These are phyloP conservation scores for Ascochyta koolunga DNA, from an alignment of 2,329 filamentous ascomycete genomes.

Conservation along the genomic window DNA sequence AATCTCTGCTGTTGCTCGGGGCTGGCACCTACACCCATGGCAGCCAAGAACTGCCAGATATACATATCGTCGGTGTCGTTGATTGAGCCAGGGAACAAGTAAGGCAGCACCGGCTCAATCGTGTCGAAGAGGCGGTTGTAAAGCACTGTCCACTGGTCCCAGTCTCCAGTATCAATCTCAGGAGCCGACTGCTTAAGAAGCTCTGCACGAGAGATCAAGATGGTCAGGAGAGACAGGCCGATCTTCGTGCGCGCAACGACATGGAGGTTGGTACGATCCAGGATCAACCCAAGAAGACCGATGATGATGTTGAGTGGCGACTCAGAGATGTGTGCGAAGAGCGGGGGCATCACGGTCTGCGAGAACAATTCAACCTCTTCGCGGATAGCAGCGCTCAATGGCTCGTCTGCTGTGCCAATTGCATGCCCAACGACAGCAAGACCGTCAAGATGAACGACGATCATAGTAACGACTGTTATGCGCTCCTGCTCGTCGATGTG, in stretches of 20 bases:
- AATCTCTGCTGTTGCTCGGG: slow-evolving; percentile 94
- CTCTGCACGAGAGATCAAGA: slow-evolving; percentile 92
- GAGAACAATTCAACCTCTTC: slow-evolving; percentile 94
- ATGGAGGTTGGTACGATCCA: slow-evolving; percentile 81
- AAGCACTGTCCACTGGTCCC: slow-evolving; percentile 79
- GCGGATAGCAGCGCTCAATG: slow-evolving; percentile 71
- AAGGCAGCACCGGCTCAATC: slow-evolving; percentile 80
- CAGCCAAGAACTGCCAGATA: slow-evolving; percentile 96
- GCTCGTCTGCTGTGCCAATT: slow-evolving; percentile 74
- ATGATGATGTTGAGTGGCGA: slow-evolving; percentile 90
- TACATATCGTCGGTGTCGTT: slow-evolving; percentile 92
- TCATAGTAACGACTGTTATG: slow-evolving; percentile 93
- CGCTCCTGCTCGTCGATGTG: slow-evolving; percentile 92
- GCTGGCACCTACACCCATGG: slow-evolving; percentile 89
- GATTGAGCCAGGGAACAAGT: slow-evolving; percentile 90
- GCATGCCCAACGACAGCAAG: slow-evolving; percentile 88
- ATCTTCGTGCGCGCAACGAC: slow-evolving; percentile 85
- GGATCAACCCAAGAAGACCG: slow-evolving; percentile 83
- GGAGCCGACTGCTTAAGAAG: slow-evolving; percentile 83
- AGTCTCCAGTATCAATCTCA: slow-evolving; percentile 67
- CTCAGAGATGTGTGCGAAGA: slow-evolving; percentile 90
- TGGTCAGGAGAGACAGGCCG: slow-evolving; percentile 87
- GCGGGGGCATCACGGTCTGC: slow-evolving; percentile 82
- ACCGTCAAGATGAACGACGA: slow-evolving; percentile 89
- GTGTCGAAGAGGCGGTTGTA: slow-evolving; percentile 89